A percentile compares a stretch with the other conserved stretches of the same genome.
Evolutionary conservation across 2,329 filamentous ascomycete genomes (phyloP).

Genomic region (Paraconiothyrium brasiliense): DNA sequence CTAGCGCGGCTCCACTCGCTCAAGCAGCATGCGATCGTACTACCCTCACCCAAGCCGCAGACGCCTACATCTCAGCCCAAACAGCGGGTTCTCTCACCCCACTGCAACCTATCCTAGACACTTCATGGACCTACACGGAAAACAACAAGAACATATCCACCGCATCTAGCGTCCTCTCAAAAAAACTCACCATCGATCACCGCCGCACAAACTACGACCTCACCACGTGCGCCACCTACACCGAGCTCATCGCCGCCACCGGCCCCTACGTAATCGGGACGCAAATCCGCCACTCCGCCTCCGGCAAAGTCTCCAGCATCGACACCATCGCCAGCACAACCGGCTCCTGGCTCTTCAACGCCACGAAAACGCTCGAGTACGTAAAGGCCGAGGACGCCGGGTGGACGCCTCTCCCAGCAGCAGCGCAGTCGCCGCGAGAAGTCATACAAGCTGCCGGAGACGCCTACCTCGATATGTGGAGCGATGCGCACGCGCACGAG

Average conservation of each 20-base stretch:
- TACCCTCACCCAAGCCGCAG: slow-evolving; percentile 20
- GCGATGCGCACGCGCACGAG: slow-evolving; percentile 24
- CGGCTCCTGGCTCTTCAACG: slow-evolving; percentile 33
- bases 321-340: slow-evolving; percentile 30
- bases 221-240: slow-evolving; percentile 33
- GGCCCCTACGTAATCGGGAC: slow-evolving; percentile 30
- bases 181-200: slow-evolving; percentile 30
- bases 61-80: slow-evolving; percentile 31
- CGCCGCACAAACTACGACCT: slow-evolving; percentile 33
- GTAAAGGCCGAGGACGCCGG: slow-evolving; percentile 21
- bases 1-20: slow-evolving; percentile 13
- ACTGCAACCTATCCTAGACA: slow-evolving; percentile 19
- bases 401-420: slow-evolving; percentile 26
- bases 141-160: slow-evolving; percentile 28
- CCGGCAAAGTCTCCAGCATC: slow-evolving; percentile 21
- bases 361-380: slow-evolving; percentile 32
- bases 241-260: slow-evolving; percentile 26
- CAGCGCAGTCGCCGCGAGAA: slow-evolving; percentile 20
- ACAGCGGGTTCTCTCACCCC: slow-evolving; percentile 22
- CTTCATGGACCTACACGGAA: slow-evolving; percentile 27
- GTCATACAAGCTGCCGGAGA: slow-evolving; percentile 31
- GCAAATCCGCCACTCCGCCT: slow-evolving; percentile 26
- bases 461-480: slow-evolving; percentile 36
- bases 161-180: slow-evolving; percentile 20
- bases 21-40: slow-evolving; percentile 20